Base-by-base conservation (phyloP, 352 stramenopile species). In the Thalassiosira oceanica region DNA sequence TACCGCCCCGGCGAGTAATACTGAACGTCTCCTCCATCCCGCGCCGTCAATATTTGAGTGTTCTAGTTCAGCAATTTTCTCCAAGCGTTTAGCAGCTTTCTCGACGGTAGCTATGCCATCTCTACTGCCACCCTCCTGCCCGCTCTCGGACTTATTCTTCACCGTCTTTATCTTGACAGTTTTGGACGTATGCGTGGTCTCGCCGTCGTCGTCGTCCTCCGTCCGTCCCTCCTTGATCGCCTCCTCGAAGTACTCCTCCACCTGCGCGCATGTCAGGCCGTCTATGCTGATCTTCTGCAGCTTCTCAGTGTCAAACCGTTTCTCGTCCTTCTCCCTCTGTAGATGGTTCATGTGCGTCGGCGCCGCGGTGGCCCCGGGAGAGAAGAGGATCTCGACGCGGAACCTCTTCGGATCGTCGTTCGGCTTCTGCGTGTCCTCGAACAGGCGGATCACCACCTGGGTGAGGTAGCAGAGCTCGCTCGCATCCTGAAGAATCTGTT, bases 401-500 rank as follows among this genome's bases (percentile, higher is more conserved):
- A 91, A 93, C 15, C 89, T 76, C 43, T 81, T 75, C n/a, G 84
- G 84, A 69, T 93, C 84, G 33, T 84, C 61, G 26, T 68, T 63
- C 20, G 80, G 58, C 35, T 90, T 85, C 23, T 84, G 56, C 13
- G 89, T 90, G 49, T 97, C 94, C 86, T 99, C 97, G 52, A 99
- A 99, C 29, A 99, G 87, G 15, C 96, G 93, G 45, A 99, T 97
- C 1, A 99, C 93, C 50, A 99, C 93, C 62, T 99, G 97, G 13
- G 96, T 97, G 3, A 99, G 78, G 69, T 99, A 99, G 75, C 97
- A 98, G 36, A 99, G 87, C 79, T 99, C 96, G 8, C 86, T 87
- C 2, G 85, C 80, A 42, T 75, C 45, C 28, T 70, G 77, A 35
- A 97, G 84, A 48, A 94, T 90, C 48, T 96, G 85, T 48, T 79